Conservation (phyloP, 2,329 filamentous ascomycete genomes). For the Talaromyces sp. region DNA sequence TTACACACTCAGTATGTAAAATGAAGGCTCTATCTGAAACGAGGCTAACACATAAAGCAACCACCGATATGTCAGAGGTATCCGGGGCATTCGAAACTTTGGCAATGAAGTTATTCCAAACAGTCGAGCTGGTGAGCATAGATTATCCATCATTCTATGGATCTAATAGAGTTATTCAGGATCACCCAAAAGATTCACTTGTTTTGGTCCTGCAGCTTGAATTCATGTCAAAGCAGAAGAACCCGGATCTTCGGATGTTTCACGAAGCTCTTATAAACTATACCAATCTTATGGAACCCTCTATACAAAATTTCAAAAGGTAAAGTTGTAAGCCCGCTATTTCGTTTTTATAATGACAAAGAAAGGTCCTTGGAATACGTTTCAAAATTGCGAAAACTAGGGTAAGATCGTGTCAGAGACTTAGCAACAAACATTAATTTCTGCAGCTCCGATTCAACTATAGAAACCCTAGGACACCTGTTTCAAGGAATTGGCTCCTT, state of each 20-base stretch:
- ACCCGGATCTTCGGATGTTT: slow-evolving; percentile 36
- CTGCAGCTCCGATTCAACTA: slow-evolving; percentile 31
- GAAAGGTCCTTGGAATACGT: slow-evolving; percentile 60
- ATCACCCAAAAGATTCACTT: slow-evolving; percentile 60
- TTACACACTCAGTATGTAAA: slow-evolving; percentile 53
- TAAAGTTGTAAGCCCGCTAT: slow-evolving; percentile 21
- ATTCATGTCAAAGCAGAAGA: slow-evolving; percentile 45
- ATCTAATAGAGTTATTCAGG: slow-evolving; percentile 22
- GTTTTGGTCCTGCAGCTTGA: slow-evolving; percentile 67
- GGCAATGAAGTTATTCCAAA: not conserved
- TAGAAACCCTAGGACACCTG: slow-evolving; percentile 58
- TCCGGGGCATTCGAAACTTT: not conserved
- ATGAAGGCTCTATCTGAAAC: not conserved
- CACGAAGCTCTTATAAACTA: slow-evolving; percentile 56
- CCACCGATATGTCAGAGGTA: slow-evolving; percentile 22
- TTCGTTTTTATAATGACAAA: not conserved
- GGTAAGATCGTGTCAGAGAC: slow-evolving; percentile 27
- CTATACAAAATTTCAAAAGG: slow-evolving; percentile 60
- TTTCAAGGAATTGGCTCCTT: slow-evolving; percentile 54
- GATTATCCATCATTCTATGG: not conserved
- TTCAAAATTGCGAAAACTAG: slow-evolving; percentile 57
- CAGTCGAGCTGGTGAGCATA: not conserved
- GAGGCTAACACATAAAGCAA: slow-evolving; percentile 2
- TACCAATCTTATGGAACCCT: slow-evolving; percentile 56
- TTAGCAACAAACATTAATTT: not conserved